Conservation (phyloP, 2,329 filamentous ascomycete genomes). For the Knufia petricola region DNA sequence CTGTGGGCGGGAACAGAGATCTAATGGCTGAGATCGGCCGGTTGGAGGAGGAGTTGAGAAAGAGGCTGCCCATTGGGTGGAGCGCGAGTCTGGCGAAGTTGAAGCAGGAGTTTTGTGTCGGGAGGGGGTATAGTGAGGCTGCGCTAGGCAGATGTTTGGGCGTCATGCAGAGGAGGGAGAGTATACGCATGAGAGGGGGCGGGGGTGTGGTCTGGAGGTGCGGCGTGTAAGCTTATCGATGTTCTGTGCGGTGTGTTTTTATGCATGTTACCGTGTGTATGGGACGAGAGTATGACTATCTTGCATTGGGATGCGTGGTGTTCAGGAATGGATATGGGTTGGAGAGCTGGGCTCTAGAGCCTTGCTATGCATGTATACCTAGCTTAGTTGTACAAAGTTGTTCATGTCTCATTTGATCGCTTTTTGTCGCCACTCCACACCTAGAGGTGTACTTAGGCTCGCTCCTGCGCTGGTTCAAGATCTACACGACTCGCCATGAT, state of each 20-base stretch:
- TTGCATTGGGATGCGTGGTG: too few relatives aligned
- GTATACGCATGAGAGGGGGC: slow-evolving; percentile 43
- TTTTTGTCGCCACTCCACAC: too few relatives aligned
- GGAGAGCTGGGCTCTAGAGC: too few relatives aligned
- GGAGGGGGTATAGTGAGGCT: slow-evolving; percentile 80
- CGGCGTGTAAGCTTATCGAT: slow-evolving; percentile 28
- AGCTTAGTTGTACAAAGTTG: too few relatives aligned
- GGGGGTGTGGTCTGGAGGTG: slow-evolving; percentile 41
- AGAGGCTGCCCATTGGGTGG: slow-evolving; percentile 87
- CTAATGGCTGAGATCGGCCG: slow-evolving; percentile 81
- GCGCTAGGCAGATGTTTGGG: slow-evolving; percentile 74
- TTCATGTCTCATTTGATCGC: too few relatives aligned
- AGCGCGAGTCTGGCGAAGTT: slow-evolving; percentile 81
- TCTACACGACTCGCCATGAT: background rate
- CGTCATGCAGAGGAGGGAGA: slow-evolving; percentile 78
- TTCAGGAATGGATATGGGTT: too few relatives aligned
- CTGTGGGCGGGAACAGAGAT: slow-evolving; percentile 59
- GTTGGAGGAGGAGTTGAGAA: slow-evolving; percentile 79
- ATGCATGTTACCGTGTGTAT: too few relatives aligned
- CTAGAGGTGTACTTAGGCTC: too few relatives aligned
- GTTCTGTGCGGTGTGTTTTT: background rate
- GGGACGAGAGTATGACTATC: too few relatives aligned
- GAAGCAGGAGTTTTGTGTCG: slow-evolving; percentile 82
- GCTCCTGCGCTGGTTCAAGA: background rate
- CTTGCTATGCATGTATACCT: too few relatives aligned